Evolutionary conservation across 208 protist genomes (phyloP).

Genomic region (Wallacemonas sp.): DNA sequence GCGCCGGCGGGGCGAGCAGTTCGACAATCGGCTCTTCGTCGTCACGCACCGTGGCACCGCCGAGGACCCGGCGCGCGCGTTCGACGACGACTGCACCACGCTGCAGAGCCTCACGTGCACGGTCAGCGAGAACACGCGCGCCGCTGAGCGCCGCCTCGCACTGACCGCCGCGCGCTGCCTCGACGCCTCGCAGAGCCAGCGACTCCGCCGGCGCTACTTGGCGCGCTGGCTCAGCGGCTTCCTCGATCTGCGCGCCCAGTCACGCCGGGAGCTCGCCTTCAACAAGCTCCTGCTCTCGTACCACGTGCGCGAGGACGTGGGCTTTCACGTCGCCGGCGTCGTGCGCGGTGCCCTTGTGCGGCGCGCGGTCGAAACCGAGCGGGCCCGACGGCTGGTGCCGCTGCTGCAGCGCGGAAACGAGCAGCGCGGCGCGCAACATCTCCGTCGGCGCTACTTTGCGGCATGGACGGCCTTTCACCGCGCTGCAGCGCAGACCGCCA

Average conservation of each 20-base stretch:
- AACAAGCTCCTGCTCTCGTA: slow-evolving; percentile 59
- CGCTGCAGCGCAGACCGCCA: neutral
- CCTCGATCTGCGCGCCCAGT: neutral
- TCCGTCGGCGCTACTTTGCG: slow-evolving; percentile 28
- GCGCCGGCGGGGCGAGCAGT: neutral
- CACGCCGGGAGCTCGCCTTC: slow-evolving; percentile 36
- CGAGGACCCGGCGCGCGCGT: neutral
- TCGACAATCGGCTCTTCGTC: slow-evolving; percentile 6
- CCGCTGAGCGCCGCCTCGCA: neutral
- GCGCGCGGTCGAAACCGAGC: slow-evolving; percentile 10
- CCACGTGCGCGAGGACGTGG: slow-evolving; percentile 25
- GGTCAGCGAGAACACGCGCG: slow-evolving; percentile 4
- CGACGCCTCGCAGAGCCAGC: neutral
- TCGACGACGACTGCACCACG: neutral
- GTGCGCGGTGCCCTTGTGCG: slow-evolving; percentile 16
- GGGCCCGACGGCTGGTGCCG: slow-evolving; percentile 22
- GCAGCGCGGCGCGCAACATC: slow-evolving; percentile 10
- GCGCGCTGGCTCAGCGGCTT: slow-evolving; percentile 23
- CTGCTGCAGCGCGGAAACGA: slow-evolving; percentile 33
- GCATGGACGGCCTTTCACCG: slow-evolving; percentile 33
- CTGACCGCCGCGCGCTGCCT: neutral
- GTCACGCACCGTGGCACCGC: neutral
- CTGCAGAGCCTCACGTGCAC: neutral
- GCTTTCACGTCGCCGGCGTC: slow-evolving; percentile 13
- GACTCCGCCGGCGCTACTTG: slow-evolving; percentile 16